Evolutionary conservation across 2,329 filamentous ascomycete genomes (phyloP).

Genomic region (Xylaria sp.): DNA sequence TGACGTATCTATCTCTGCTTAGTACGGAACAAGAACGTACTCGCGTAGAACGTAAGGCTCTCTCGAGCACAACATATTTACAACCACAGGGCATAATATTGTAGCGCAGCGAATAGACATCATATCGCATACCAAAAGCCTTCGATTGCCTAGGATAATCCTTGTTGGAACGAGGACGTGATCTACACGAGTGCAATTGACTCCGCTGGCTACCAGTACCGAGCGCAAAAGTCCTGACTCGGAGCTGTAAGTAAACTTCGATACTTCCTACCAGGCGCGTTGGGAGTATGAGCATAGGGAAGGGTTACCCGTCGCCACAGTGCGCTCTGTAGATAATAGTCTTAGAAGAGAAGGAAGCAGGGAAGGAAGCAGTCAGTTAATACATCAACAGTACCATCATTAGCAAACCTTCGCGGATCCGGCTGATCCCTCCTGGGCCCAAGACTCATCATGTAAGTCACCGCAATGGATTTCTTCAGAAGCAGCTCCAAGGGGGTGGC

Average conservation of each 20-base stretch:
- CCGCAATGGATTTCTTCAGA: constrained; percentile 46
- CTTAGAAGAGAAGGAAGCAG: not conserved
- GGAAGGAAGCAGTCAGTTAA: constrained; percentile 32
- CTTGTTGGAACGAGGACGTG: not conserved
- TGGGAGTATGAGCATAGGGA: not conserved
- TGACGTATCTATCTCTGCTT: constrained; percentile 15
- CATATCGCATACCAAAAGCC: constrained; percentile 4
- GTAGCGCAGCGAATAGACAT: not conserved
- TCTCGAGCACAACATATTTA: not conserved
- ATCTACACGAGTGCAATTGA: constrained; percentile 2
- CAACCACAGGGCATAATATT: not conserved
- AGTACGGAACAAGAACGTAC: no score
- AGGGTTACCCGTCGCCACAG: constrained; percentile 3
- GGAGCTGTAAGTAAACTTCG: constrained; percentile 24
- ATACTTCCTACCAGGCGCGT: constrained; percentile 14
- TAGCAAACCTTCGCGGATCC: constrained; percentile 1
- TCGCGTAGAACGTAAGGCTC: not conserved
- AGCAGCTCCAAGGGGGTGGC: constrained; percentile 45
- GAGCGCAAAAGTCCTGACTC: not conserved
- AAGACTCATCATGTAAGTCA: constrained; percentile 46
- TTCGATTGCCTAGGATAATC: constrained; percentile 3
- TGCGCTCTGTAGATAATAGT: not conserved
- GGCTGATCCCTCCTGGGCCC: constrained; percentile 10
- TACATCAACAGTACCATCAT: constrained; percentile 15
- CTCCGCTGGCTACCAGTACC: not conserved